Conservation (phyloP, 2,329 filamentous ascomycete species). For the Pseudogymnoascus sp. region DNA sequence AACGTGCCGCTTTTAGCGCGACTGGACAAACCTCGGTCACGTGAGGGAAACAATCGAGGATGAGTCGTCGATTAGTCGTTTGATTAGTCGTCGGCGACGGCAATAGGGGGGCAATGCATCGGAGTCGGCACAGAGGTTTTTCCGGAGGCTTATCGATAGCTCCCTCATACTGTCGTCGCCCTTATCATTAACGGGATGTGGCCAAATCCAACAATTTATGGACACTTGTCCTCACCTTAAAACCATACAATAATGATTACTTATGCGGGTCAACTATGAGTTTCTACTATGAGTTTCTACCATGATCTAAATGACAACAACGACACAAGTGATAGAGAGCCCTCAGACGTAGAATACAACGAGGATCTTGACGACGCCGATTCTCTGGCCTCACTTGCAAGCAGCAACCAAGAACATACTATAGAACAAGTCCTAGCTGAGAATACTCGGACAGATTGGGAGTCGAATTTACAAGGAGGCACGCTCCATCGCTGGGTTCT, state of each 20-base stretch:
- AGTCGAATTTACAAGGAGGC: conserved; percentile 16
- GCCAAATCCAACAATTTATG: conserved; percentile 5
- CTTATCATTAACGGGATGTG: conserved; percentile 9
- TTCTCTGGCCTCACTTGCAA: conserved; percentile 29
- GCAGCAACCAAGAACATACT: conserved; percentile 28
- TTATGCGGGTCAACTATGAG: conserved; percentile 8
- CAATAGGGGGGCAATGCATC: neutral
- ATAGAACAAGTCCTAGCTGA: conserved; percentile 30
- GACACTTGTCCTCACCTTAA: conserved; percentile 5
- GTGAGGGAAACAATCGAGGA: neutral
- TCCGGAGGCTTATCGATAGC: conserved; percentile 9
- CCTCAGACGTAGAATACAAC: conserved; percentile 10
- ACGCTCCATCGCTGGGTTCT: conserved; percentile 27
- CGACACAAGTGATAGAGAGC: conserved; percentile 10
- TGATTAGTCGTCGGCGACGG: neutral
- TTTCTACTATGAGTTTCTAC: conserved; percentile 9
- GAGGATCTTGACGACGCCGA: conserved; percentile 21
- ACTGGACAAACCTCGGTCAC: neutral
- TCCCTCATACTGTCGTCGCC: neutral
- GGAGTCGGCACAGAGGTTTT: conserved; percentile 3
- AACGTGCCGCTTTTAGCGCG: conserved; percentile 12
- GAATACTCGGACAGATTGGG: conserved; percentile 14
- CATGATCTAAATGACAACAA: conserved; percentile 11
- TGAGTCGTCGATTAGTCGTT: conserved; percentile 1
- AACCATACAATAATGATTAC: conserved; percentile 10